These are phyloP conservation scores for Blastobotrys buckinghamii DNA, from an alignment of 1,139 yeast genomes.

Conservation along the genomic window DNA sequence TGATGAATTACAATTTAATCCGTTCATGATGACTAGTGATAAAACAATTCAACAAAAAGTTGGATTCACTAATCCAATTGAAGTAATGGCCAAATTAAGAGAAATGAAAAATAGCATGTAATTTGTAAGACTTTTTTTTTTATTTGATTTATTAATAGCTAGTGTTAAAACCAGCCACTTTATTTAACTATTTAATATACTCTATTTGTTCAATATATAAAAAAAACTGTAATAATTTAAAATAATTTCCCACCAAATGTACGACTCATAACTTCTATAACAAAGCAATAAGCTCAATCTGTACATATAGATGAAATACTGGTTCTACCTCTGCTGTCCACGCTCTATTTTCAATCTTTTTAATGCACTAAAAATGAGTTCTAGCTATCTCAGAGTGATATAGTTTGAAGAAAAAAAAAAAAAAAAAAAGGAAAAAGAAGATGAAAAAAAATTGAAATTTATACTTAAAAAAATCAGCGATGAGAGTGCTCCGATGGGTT, in stretches of 20 bases:
- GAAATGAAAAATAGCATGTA: conserved; percentile 59
- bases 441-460: neutral
- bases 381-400: conserved; percentile 48
- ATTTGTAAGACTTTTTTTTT: neutral
- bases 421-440: neutral
- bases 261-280: neutral
- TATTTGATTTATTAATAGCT: too few species aligned
- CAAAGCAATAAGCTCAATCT: neutral
- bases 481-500: neutral
- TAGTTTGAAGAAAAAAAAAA: conserved; percentile 13
- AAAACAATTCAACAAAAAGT: conserved; percentile 48
- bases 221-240: too few species aligned
- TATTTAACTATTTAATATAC: too few species aligned
- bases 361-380: conserved; percentile 45
- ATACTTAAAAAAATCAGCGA: too few species aligned
- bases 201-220: neutral
- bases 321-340: conserved; percentile 66
- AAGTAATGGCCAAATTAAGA: conserved; percentile 62
- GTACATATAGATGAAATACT: neutral
- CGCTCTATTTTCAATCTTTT: conserved; percentile 40
- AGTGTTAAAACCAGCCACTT: too few species aligned
- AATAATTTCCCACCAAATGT: neutral
- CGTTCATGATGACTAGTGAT: conserved; percentile 76
- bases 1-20: conserved; percentile 79
- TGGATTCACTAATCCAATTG: conserved; percentile 39